These are phyloP conservation scores for Crithidia bombi DNA, from an alignment of 208 protist species.

Conservation along the genomic window DNA sequence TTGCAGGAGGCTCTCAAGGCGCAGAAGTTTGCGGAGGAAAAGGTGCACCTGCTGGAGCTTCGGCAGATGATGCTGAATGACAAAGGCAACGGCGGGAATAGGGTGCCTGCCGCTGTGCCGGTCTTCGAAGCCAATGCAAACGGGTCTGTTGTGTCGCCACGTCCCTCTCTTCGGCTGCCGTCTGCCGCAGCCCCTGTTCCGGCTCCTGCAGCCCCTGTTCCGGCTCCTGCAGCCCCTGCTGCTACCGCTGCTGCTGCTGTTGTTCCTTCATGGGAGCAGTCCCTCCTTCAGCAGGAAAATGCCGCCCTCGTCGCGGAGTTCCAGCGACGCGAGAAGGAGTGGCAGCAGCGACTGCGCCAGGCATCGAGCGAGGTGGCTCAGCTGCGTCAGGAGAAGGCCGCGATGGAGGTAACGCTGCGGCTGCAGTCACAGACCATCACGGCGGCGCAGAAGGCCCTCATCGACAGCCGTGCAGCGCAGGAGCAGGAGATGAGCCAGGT, in stretches of 20 bases:
- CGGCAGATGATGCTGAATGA: constrained; percentile 18
- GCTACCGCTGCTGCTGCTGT: neutral
- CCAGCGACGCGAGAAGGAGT: constrained; percentile 50
- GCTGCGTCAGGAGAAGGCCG: constrained; percentile 17
- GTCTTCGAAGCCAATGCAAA: neutral
- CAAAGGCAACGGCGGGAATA: neutral
- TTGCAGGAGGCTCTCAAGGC: constrained; percentile 32
- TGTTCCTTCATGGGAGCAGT: constrained; percentile 26
- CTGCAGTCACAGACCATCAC: constrained; percentile 52
- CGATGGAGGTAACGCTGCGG: constrained; percentile 40
- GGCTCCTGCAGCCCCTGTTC: neutral
- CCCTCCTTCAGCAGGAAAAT: constrained; percentile 58
- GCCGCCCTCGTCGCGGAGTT: constrained; percentile 49
- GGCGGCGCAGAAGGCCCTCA: constrained; percentile 45
- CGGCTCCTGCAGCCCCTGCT: neutral
- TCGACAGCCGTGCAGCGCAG: constrained; percentile 39
- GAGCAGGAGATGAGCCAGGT: constrained; percentile 50
- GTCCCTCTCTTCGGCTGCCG: constrained; percentile 29
- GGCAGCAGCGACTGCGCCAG: constrained; percentile 50
- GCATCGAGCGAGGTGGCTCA: constrained; percentile 27
- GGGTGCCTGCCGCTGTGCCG: neutral
- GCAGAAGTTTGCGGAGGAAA: constrained; percentile 39
- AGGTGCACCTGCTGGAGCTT: constrained; percentile 37
- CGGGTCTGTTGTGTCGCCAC: constrained; percentile 23
- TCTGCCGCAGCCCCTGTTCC: neutral